phyloP scores from a whole-genome alignment of 1,284 basidiomycete genomes.

The Trichosporon inkin region DNA sequence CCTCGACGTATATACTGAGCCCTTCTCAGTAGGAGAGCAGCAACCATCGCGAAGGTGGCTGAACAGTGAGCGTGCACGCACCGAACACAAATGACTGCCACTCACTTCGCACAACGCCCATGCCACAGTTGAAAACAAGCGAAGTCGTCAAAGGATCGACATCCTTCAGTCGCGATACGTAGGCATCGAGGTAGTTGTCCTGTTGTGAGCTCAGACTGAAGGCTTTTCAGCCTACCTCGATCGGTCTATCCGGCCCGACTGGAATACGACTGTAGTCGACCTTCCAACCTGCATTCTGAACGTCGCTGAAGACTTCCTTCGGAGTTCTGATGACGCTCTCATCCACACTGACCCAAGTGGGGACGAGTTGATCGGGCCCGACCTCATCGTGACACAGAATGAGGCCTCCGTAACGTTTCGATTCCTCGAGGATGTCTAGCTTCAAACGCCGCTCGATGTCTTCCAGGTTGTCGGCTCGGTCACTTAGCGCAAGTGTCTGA shows the following conservation, averaged over 20 bases:
- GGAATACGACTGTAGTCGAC: conserved; percentile 86
- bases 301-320: conserved; percentile 75
- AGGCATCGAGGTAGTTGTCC: conserved; percentile 93
- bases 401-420: conserved; percentile 78
- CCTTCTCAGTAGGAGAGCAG: conserved; percentile 80
- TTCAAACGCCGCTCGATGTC: conserved; percentile 89
- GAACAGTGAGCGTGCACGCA: neutral
- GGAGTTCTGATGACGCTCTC: conserved; percentile 77
- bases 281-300: conserved; percentile 80
- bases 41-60: conserved; percentile 94
- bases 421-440: conserved; percentile 88
- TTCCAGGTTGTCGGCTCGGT: conserved; percentile 90
- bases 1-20: conserved; percentile 78
- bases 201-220: conserved; percentile 38
- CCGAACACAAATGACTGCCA: neutral
- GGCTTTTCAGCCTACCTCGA: conserved; percentile 58
- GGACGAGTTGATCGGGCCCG: conserved; percentile 74
- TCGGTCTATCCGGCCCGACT: conserved; percentile 81
- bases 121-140: conserved; percentile 93
- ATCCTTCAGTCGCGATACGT: conserved; percentile 73
- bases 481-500: conserved; percentile 74
- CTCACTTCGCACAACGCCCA: conserved; percentile 81
- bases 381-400: conserved; percentile 80
- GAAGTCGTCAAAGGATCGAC: conserved; percentile 77
- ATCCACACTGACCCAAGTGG: conserved; percentile 94